These are phyloP conservation scores for Fraxinus latifolia DNA, from an alignment of 305 asterid genomes.

Conservation along the genomic window DNA sequence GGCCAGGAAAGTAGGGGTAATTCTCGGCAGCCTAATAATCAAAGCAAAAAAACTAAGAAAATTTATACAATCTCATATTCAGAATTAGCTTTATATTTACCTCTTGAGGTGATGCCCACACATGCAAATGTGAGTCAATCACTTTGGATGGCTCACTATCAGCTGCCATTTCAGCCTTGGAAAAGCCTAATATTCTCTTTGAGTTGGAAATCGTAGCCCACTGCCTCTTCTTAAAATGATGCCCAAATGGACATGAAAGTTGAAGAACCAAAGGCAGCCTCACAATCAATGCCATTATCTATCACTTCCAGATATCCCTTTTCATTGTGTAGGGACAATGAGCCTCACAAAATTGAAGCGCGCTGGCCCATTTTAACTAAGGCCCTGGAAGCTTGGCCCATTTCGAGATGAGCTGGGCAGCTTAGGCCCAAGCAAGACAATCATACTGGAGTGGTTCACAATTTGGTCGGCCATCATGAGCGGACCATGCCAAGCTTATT, in stretches of 20 bases:
- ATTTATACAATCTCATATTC: not conserved
- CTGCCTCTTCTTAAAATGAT: constrained; percentile 2
- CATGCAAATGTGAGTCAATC: constrained; percentile 91
- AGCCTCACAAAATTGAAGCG: not conserved
- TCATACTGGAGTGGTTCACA: not conserved
- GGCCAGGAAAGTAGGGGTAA: constrained; percentile 82
- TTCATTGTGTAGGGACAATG: not conserved
- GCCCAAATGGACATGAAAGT: constrained; percentile 10
- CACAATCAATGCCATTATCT: constrained; percentile 18
- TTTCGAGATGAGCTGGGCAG: not conserved
- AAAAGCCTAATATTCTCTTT: constrained; percentile 11
- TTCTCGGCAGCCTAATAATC: constrained; percentile 58
- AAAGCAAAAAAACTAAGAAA: constrained; percentile 1
- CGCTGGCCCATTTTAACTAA: not conserved
- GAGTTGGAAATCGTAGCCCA: constrained; percentile 15
- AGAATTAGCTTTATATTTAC: constrained; percentile 25
- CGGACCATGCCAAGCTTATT: too few relatives aligned
- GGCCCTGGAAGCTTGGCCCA: not conserved
- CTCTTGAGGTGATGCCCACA: constrained; percentile 81
- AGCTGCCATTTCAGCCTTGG: constrained; percentile 43
- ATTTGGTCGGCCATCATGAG: not conserved
- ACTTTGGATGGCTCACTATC: constrained; percentile 31
- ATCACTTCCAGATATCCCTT: not conserved
- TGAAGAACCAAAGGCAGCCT: constrained; percentile 31
- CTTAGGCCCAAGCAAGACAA: not conserved